Evolutionary conservation across 306 rosid species (phyloP), one percentile per base, ranked within the genome.

Genomic region (Canavalia gladiata): DNA sequence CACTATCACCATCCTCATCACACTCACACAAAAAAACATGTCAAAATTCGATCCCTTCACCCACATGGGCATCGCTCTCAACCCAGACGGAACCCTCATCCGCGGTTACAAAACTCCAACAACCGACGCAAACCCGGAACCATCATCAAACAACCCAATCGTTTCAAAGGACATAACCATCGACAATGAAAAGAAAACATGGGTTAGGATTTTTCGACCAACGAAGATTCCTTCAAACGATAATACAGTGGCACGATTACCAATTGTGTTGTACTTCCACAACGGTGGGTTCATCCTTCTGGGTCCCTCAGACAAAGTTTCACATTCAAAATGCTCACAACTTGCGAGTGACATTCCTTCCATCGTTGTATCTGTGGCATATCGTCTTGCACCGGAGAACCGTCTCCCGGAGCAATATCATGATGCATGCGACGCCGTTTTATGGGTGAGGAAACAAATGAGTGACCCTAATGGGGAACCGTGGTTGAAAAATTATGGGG

Each of bases 401-500:
- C 88, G 89, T 0, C 84, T 89, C 6, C 96, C 93, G 0, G 64
- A 52, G 0, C 88, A 85, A 13, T 85, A 89, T 78, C 56, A 83
- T 0, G 91, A 91, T 31, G 90, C 73, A 0, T 0, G 46, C 0
- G 90, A 91, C 1, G 89, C 89, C 1, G 11, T 89, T 1, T 3
- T 71, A 13, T 91, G 92, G 96, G 90, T 91, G 3, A 71, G 75
- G 56, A 1, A 75, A 0, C 96, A 91, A 18, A 11, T 71, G 3
- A 7, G 0, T 0, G 82, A 77, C 12, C 79, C 86, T 1, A 10
- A 52, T 0, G 95, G 95, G 0, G 96, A 91, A 56, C 68, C 63
- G 8, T 93, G 97, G 97, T 8, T 93, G 0, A 84, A 75, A 64
- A 90, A 91, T 0, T 93, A 83, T 47, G 96, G 92, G 1, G 97